Evolutionary conservation across 176 grass and related monocot species (phyloP).

Genomic region (Carex scoparia): DNA sequence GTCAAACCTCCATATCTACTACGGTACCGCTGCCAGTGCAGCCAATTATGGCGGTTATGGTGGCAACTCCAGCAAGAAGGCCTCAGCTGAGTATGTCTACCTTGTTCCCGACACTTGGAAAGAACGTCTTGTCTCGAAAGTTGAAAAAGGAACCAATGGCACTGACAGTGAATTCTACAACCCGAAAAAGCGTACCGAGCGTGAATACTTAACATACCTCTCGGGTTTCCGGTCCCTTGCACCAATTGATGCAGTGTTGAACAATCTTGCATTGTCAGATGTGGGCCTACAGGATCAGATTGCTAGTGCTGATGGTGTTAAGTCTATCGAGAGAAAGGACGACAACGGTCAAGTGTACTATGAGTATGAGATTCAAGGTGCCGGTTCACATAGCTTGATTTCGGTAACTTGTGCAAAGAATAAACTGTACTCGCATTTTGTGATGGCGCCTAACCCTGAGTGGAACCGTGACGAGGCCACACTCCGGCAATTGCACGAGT

Average conservation of each 20-base stretch:
- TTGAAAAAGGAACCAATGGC: conserved; percentile 99
- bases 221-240: conserved; percentile 62
- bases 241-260: conserved; percentile 67
- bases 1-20: conserved; percentile 10
- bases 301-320: conserved; percentile 54
- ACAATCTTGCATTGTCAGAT: conserved; percentile 89
- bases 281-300: conserved; percentile 89
- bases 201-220: conserved; percentile 90
- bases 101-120: conserved; percentile 81
- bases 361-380: conserved; percentile 78
- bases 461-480: conserved; percentile 65
- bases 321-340: conserved; percentile 38
- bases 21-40: conserved; percentile 25
- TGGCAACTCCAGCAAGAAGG: conserved; percentile 84
- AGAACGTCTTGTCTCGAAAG: conserved; percentile 88
- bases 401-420: conserved; percentile 77
- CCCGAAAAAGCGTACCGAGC: conserved; percentile 71
- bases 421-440: conserved; percentile 90
- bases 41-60: conserved; percentile 97
- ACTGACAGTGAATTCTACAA: conserved; percentile 99
- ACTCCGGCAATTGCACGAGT: conserved; percentile 78
- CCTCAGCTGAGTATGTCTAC: conserved; percentile 86
- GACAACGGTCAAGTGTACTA: conserved; percentile 75
- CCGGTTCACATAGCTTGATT: conserved; percentile 76
- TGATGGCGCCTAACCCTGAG: conserved; percentile 67